Evolutionary conservation across 495 filamentous ascomycete genomes (phyloP).

Genomic region (Paragyromitra xinjiangensis): DNA sequence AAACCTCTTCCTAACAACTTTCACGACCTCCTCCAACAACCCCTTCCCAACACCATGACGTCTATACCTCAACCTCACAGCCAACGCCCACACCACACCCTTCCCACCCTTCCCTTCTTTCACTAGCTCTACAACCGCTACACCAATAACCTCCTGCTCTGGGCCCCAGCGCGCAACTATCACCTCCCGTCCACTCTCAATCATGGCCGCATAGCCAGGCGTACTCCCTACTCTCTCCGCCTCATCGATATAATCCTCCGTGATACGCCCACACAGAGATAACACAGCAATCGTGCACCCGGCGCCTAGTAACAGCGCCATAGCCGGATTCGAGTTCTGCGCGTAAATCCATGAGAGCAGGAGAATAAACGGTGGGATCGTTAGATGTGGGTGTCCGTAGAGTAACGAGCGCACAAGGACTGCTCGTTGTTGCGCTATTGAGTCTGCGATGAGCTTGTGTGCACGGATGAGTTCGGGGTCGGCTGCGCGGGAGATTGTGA

Average conservation of each 20-base stretch:
- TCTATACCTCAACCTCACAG: slow-evolving; percentile 72
- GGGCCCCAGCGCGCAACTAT: slow-evolving; percentile 67
- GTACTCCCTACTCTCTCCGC: slow-evolving; percentile 66
- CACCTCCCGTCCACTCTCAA: slow-evolving; percentile 61
- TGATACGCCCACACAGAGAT: slow-evolving; percentile 59
- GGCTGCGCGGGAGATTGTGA: slow-evolving; percentile 26
- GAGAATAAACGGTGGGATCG: slow-evolving; percentile 59
- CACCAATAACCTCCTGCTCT: slow-evolving; percentile 65
- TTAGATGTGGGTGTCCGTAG: slow-evolving; percentile 62
- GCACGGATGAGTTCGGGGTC: slow-evolving; percentile 59
- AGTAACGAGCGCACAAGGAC: slow-evolving; percentile 65
- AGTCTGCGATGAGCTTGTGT: slow-evolving; percentile 66
- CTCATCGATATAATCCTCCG: slow-evolving; percentile 62
- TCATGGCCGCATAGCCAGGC: slow-evolving; percentile 61
- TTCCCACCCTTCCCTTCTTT: slow-evolving; percentile 60
- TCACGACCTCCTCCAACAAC: slow-evolving; percentile 63
- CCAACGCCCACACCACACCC: slow-evolving; percentile 77
- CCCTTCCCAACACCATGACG: slow-evolving; percentile 72
- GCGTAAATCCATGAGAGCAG: slow-evolving; percentile 58
- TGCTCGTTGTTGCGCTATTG: slow-evolving; percentile 72
- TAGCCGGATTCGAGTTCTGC: slow-evolving; percentile 55
- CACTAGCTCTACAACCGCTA: slow-evolving; percentile 58
- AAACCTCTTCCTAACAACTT: slow-evolving; percentile 29
- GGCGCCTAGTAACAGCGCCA: slow-evolving; percentile 60
- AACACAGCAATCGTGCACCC: slow-evolving; percentile 63